Base-by-base conservation (phyloP, 1,284 basidiomycete genomes). In the Grifola frondosa region DNA sequence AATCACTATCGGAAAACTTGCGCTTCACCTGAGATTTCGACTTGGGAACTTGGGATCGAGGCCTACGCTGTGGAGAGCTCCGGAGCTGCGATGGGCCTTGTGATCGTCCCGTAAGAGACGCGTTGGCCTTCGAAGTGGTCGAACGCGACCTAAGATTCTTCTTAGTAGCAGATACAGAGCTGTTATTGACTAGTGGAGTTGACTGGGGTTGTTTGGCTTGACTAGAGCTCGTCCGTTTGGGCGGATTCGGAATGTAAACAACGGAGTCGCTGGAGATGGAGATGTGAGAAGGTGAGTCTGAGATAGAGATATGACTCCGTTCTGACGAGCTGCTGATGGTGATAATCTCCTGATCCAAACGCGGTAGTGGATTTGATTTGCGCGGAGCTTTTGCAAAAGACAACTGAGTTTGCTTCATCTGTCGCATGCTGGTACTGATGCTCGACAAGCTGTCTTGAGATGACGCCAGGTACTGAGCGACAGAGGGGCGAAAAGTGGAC, bases 21-120 rank as follows among this genome's bases (percentile, higher is more conserved):
- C 61, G 56, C 29, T 63, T 63, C 25, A 48, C 29, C 2, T 50
- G 47, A 17, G 45, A 41, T 15, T 45, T 53, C 17, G 40, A 4
- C 30, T 44, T 48, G 20, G 32, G 19, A n/a, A 40, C 29, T 15
- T 33, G 38, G 32, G 12, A 45, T 6, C 22, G 45, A 24, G 11
- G 41, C 21, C 20, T 33, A 38, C 17, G 37, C 21, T 12, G 38
- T 11, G 10, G 37, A 12, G 19, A 31, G 8, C 4, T n/a, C 20
- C 11, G 31, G 31, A 12, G n/a, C n/a, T n/a, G n/a, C n/a, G n/a
- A n/a, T n/a, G n/a, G n/a, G n/a, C n/a, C n/a, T n/a, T n/a, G n/a
- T n/a, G n/a, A n/a, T n/a, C n/a, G n/a, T n/a, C n/a, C n/a, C n/a
- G 17, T 35, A 21, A n/a, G 13, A 13, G 33, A 35, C 17, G n/a